These are phyloP conservation scores for Apiospora sp. DNA, from an alignment of 2,329 filamentous ascomycete species.

Conservation along the genomic window DNA sequence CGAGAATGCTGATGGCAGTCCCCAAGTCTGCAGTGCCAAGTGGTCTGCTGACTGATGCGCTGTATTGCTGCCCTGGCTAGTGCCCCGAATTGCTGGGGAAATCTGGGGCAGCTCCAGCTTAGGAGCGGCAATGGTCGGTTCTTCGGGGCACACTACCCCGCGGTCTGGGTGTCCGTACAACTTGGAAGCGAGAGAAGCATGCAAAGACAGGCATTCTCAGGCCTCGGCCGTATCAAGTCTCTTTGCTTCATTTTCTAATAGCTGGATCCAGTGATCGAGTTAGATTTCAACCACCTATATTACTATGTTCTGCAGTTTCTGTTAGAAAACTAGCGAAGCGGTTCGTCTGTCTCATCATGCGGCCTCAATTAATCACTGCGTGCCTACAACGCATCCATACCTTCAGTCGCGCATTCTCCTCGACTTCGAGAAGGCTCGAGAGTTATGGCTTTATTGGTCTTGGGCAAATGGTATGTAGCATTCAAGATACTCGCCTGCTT, in stretches of 20 bases:
- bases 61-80: conserved; percentile 6
- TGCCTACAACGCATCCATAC: conserved; percentile 43
- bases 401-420: conserved; percentile 57
- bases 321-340: background rate
- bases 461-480: conserved; percentile 63
- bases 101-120: conserved; percentile 25
- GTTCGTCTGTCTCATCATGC: conserved; percentile 43
- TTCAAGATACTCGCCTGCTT: background rate
- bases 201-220: background rate
- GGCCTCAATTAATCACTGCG: conserved; percentile 52
- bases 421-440: conserved; percentile 55
- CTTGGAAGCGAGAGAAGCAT: background rate
- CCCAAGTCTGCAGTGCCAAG: background rate
- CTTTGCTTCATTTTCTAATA: background rate
- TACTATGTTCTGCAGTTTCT: background rate
- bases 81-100: conserved; percentile 15
- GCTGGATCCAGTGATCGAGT: background rate
- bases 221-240: background rate
- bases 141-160: conserved; percentile 23
- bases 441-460: conserved; percentile 67
- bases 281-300: background rate
- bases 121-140: conserved; percentile 33
- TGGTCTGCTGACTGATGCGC: background rate
- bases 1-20: background rate
- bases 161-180: background rate